Evolutionary conservation across 2,329 filamentous ascomycete species (phyloP).

Genomic region (Fusarium agapanthi): DNA sequence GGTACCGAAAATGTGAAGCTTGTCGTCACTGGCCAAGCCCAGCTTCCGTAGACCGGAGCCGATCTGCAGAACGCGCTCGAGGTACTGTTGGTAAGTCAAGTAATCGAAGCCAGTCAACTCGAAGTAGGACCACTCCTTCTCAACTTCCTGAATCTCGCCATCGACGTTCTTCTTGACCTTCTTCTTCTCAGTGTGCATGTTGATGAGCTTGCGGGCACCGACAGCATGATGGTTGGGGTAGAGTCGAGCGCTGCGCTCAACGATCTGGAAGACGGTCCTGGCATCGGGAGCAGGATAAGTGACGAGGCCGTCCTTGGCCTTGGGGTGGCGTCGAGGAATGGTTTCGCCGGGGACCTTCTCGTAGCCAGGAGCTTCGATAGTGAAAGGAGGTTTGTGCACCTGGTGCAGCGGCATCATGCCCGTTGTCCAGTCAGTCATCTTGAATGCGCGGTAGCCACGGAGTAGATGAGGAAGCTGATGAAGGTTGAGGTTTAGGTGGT

Average conservation of each 20-base stretch:
- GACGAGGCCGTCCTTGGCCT: constrained; percentile 75
- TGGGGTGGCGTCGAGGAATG: constrained; percentile 78
- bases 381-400: constrained; percentile 77
- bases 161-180: constrained; percentile 90
- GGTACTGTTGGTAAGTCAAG: constrained; percentile 82
- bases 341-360: constrained; percentile 82
- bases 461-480: constrained; percentile 5
- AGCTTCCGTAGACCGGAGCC: constrained; percentile 79
- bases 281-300: constrained; percentile 73
- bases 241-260: constrained; percentile 72
- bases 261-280: constrained; percentile 80
- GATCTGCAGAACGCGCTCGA: constrained; percentile 72
- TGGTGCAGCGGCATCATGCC: constrained; percentile 63
- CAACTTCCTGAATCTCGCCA: constrained; percentile 79
- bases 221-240: constrained; percentile 72
- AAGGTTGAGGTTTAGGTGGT: constrained; percentile 6
- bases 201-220: constrained; percentile 77
- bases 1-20: constrained; percentile 83
- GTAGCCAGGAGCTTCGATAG: constrained; percentile 74
- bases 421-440: constrained; percentile 49
- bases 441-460: constrained; percentile 24
- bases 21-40: constrained; percentile 72
- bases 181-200: constrained; percentile 84
- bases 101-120: constrained; percentile 83
- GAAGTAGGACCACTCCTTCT: constrained; percentile 92